These are phyloP conservation scores for Entomortierella beljakovae DNA, from an alignment of 192 early-diverging fungal species.

Conservation along the genomic window DNA sequence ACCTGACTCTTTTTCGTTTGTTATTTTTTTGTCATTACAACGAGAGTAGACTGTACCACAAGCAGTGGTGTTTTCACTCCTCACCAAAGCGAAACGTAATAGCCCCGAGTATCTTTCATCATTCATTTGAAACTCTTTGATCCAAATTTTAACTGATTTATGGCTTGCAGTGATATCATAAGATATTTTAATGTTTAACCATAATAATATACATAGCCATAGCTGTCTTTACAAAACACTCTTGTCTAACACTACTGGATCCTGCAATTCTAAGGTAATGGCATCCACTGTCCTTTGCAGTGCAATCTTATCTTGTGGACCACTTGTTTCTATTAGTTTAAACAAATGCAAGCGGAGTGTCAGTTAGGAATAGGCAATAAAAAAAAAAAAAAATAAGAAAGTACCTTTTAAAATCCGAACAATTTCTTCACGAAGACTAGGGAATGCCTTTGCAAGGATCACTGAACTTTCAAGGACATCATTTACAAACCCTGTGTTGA, in stretches of 20 bases:
- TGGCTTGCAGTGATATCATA: too few species aligned
- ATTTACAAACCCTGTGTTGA: constrained; percentile 13
- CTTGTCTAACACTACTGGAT: constrained; percentile 6
- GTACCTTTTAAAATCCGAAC: constrained; percentile 25
- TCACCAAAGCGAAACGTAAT: too few species aligned
- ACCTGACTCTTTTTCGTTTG: too few species aligned
- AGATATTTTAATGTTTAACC: neutral
- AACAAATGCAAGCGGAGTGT: neutral
- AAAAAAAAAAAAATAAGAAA: neutral
- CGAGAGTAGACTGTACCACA: too few species aligned
- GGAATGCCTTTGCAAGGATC: constrained; percentile 30
- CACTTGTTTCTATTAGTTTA: neutral
- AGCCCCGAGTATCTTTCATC: too few species aligned
- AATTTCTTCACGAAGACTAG: constrained; percentile 17
- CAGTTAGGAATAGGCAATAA: neutral
- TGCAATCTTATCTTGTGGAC: constrained; percentile 4
- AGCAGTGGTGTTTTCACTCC: too few species aligned
- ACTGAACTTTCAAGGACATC: constrained; percentile 37
- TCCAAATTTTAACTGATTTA: too few species aligned
- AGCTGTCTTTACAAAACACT: neutral
- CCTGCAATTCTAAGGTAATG: neutral
- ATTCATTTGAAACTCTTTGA: too few species aligned
- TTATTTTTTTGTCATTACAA: too few species aligned
- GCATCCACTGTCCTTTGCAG: constrained; percentile 8
- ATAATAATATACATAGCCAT: neutral